phyloP scores from a whole-genome alignment of 805 yeast species.

The Kuraishia molischiana region DNA sequence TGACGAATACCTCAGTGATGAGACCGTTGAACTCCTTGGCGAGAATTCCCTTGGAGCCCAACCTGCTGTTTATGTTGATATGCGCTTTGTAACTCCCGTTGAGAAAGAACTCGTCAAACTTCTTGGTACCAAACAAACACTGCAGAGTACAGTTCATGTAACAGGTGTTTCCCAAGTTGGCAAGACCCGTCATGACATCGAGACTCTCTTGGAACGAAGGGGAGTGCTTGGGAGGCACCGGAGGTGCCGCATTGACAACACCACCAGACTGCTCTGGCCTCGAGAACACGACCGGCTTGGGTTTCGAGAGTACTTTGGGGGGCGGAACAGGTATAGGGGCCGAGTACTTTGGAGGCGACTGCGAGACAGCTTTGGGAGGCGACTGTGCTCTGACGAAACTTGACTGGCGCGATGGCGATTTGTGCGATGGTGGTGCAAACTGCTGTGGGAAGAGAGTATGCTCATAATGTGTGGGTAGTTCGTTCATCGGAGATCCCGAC shows the following conservation, averaged over 20 bases:
- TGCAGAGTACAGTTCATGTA: conserved; percentile 90
- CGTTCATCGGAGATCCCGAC: background rate
- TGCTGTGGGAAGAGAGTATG: conserved; percentile 5
- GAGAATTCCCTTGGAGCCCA: conserved; percentile 76
- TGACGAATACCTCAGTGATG: conserved; percentile 41
- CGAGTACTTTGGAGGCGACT: too few species aligned
- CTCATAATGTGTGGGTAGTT: too few species aligned
- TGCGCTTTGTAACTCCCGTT: conserved; percentile 51
- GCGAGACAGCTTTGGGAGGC: too few species aligned
- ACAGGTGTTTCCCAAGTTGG: conserved; percentile 84
- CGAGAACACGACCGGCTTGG: background rate
- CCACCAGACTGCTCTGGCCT: background rate
- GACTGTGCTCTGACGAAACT: background rate
- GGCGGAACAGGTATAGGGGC: conserved; percentile 8
- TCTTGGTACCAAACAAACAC: conserved; percentile 68
- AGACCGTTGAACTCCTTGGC: conserved; percentile 61
- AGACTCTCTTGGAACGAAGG: conserved; percentile 4
- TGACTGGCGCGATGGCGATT: background rate
- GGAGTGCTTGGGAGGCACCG: background rate
- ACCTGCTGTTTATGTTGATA: conserved; percentile 59
- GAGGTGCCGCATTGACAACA: background rate
- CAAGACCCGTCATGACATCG: conserved; percentile 57
- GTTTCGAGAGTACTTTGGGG: background rate
- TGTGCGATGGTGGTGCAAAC: conserved; percentile 1
- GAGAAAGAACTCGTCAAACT: conserved; percentile 53